phyloP scores from a whole-genome alignment of 805 yeast species.

The Wickerhamiella parazyma region DNA sequence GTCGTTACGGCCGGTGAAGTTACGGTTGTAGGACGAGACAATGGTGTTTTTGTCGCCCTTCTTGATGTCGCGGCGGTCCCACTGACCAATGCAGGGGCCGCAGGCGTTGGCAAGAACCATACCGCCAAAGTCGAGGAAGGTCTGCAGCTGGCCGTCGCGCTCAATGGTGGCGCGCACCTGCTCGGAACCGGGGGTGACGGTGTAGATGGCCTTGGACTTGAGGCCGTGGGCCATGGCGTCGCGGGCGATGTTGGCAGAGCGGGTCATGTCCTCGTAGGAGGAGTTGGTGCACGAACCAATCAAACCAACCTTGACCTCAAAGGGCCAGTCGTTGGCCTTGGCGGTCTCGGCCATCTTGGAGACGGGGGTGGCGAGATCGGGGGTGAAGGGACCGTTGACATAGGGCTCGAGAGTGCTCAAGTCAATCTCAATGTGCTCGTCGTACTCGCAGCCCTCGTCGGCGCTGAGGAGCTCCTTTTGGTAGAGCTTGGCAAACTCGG shows the following conservation, averaged over 20 bases:
- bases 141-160: constrained; percentile 83
- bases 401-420: constrained; percentile 84
- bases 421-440: constrained; percentile 83
- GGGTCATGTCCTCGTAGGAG: constrained; percentile 94
- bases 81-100: constrained; percentile 99
- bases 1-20: constrained; percentile 95
- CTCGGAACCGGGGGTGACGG: constrained; percentile 96
- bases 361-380: constrained; percentile 92
- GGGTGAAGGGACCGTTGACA: constrained; percentile 96
- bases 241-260: constrained; percentile 83
- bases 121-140: constrained; percentile 87
- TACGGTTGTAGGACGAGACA: constrained; percentile 95
- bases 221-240: constrained; percentile 88
- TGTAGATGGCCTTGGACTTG: constrained; percentile 80
- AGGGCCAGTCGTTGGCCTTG: constrained; percentile 79
- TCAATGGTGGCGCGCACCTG: constrained; percentile 97
- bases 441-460: constrained; percentile 88
- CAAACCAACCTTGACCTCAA: constrained; percentile 81
- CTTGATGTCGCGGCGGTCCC: constrained; percentile 90
- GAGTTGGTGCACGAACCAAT: constrained; percentile 99
- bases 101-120: constrained; percentile 93
- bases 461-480: constrained; percentile 48
- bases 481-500: constrained; percentile 64
- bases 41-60: constrained; percentile 94
- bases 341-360: constrained; percentile 77